Evolutionary conservation across 352 stramenopile species (phyloP).

Genomic region (Globisporangium heterothallicum): DNA sequence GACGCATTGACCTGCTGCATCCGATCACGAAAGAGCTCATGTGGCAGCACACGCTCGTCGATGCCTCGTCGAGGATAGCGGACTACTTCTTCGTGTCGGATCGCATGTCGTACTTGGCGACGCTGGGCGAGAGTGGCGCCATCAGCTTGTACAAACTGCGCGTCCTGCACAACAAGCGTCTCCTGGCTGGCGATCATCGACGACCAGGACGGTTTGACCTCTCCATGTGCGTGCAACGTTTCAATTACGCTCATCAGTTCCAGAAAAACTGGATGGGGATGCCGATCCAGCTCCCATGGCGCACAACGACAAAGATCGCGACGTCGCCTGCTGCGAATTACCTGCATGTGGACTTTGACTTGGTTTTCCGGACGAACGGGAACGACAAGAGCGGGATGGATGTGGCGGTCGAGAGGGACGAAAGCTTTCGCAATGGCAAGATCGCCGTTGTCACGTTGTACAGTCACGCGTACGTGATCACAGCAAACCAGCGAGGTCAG

Average conservation of each 20-base stretch:
- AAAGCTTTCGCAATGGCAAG: constrained; percentile 3
- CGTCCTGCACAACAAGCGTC: constrained; percentile 14
- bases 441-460: constrained; percentile 11
- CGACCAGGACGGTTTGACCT: background rate
- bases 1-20: constrained; percentile 5
- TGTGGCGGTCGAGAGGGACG: background rate
- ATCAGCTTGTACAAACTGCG: constrained; percentile 16
- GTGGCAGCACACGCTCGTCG: constrained; percentile 11
- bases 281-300: background rate
- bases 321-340: constrained; percentile 5
- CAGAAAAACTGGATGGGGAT: background rate
- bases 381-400: background rate
- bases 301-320: background rate
- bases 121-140: background rate
- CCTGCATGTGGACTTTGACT: constrained; percentile 14
- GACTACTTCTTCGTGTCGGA: constrained; percentile 18
- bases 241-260: background rate
- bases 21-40: constrained; percentile 13
- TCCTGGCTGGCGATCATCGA: constrained; percentile 13
- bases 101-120: constrained; percentile 10
- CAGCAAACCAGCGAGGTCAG: background rate
- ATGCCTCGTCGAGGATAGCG: background rate
- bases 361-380: constrained; percentile 7
- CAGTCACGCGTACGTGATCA: constrained; percentile 13
- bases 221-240: background rate